These are phyloP conservation scores for Chloris gayana DNA, from an alignment of 176 grass and related monocot species.

Conservation along the genomic window DNA sequence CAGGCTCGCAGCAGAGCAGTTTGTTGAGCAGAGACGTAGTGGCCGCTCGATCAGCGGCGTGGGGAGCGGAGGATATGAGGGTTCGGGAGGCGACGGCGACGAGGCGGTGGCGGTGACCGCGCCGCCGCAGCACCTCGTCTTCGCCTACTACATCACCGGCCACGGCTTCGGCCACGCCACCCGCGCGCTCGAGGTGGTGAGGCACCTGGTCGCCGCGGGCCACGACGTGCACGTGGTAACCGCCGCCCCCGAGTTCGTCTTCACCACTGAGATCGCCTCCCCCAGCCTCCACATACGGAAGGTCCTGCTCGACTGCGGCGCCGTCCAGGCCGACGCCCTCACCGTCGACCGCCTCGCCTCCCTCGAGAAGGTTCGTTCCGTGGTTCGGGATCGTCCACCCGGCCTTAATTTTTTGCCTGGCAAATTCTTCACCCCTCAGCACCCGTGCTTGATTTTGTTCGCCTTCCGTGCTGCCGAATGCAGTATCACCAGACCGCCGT, in stretches of 20 bases:
- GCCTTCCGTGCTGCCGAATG: not conserved
- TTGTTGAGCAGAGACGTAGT: not conserved
- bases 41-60: not conserved
- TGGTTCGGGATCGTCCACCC: not conserved
- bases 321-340: conserved; percentile 96
- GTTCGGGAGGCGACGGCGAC: conserved; percentile 31
- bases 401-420: not conserved
- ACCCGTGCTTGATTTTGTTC: not conserved
- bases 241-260: conserved; percentile 88
- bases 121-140: conserved; percentile 56
- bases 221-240: conserved; percentile 97
- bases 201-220: conserved; percentile 81
- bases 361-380: conserved; percentile 70
- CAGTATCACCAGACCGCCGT: conserved; percentile 98
- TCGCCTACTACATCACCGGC: conserved; percentile 95
- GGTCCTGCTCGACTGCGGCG: conserved; percentile 98
- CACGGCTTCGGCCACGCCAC: conserved; percentile 99
- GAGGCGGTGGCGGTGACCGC: conserved; percentile 21
- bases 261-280: conserved; percentile 84
- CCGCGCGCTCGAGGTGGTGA: conserved; percentile 84
- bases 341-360: conserved; percentile 94
- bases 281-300: conserved; percentile 81
- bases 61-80: conserved; percentile 55
- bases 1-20: not conserved
- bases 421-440: not conserved